A percentile compares a stretch with the other conserved stretches of the same genome.
These are phyloP conservation scores for Dissoconium aciculare DNA, from an alignment of 2,329 filamentous ascomycete species.

Conservation along the genomic window DNA sequence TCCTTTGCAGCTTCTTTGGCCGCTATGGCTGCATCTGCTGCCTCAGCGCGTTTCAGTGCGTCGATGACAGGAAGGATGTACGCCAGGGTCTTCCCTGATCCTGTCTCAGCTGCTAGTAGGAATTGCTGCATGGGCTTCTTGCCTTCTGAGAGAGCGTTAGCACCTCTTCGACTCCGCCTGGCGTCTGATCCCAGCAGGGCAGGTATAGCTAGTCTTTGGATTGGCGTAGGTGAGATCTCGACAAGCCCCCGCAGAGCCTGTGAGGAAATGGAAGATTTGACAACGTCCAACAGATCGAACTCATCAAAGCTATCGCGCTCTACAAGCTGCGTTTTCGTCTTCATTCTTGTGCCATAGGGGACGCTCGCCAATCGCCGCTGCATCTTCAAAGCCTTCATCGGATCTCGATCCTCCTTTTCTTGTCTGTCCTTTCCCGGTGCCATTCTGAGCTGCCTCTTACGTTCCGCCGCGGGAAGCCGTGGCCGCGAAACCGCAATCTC, in stretches of 20 bases:
- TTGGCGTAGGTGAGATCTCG: slow-evolving; percentile 68
- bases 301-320: slow-evolving; percentile 66
- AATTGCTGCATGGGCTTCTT: slow-evolving; percentile 44
- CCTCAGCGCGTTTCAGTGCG: slow-evolving; percentile 59
- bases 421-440: slow-evolving; percentile 20
- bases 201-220: slow-evolving; percentile 80
- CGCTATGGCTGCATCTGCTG: slow-evolving; percentile 37
- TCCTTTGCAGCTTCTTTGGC: slow-evolving; percentile 15
- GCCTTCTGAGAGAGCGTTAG: slow-evolving; percentile 17
- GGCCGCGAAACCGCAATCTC: slow-evolving; percentile 13
- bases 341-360: slow-evolving; percentile 54
- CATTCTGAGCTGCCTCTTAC: slow-evolving; percentile 42
- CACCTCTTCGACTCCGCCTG: slow-evolving; percentile 19
- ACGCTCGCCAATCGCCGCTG: slow-evolving; percentile 63
- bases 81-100: slow-evolving; percentile 89
- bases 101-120: slow-evolving; percentile 85
- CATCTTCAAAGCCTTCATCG: slow-evolving; percentile 85
- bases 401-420: slow-evolving; percentile 35
- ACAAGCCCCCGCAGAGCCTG: slow-evolving; percentile 63
- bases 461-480: slow-evolving; percentile 27
- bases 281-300: slow-evolving; percentile 56
- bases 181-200: slow-evolving; percentile 49
- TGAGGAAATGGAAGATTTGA: slow-evolving; percentile 55
- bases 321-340: slow-evolving; percentile 45
- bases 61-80: slow-evolving; percentile 78